A percentile compares a stretch with the other conserved stretches of the same genome.
Evolutionary conservation across 495 filamentous ascomycete genomes (phyloP).

Genomic region (Neurospora terricola): DNA sequence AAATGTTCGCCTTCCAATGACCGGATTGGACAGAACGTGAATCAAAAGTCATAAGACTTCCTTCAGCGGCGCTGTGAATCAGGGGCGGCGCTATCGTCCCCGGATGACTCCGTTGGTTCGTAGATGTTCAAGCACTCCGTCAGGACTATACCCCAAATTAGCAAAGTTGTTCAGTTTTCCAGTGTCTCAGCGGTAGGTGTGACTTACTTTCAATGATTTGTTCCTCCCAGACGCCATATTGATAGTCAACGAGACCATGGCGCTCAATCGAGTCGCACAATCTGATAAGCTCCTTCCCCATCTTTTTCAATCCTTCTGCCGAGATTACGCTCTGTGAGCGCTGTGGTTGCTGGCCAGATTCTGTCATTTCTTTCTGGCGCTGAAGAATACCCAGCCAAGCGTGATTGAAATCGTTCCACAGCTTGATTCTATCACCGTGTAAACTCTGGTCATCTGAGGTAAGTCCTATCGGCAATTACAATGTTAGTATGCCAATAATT

Average conservation of each 20-base stretch:
- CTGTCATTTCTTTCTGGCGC: constrained; percentile 72
- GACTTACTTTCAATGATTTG: constrained; percentile 73
- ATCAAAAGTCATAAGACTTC: neutral
- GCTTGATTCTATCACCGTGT: constrained; percentile 58
- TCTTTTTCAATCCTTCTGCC: constrained; percentile 58
- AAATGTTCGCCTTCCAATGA: neutral
- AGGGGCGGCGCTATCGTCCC: constrained; percentile 9
- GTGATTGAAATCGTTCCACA: constrained; percentile 93
- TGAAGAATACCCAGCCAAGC: constrained; percentile 87
- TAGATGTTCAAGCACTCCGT: constrained; percentile 55
- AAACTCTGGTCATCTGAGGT: constrained; percentile 60
- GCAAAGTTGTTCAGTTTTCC: neutral
- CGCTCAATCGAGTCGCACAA: constrained; percentile 80
- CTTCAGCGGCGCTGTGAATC: constrained; percentile 3
- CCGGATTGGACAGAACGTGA: neutral
- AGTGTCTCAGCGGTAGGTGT: neutral
- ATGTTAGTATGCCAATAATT: constrained; percentile 3
- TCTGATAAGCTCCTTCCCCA: constrained; percentile 72
- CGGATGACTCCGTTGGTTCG: constrained; percentile 27
- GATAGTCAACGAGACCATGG: constrained; percentile 89
- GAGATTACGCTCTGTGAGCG: constrained; percentile 56
- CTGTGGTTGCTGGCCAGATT: constrained; percentile 47
- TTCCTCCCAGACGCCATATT: constrained; percentile 95
- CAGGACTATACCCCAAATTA: constrained; percentile 39
- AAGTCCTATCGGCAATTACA: constrained; percentile 24